phyloP scores from a whole-genome alignment of 2,329 filamentous ascomycete species.

The Sarocladium kiliense region DNA sequence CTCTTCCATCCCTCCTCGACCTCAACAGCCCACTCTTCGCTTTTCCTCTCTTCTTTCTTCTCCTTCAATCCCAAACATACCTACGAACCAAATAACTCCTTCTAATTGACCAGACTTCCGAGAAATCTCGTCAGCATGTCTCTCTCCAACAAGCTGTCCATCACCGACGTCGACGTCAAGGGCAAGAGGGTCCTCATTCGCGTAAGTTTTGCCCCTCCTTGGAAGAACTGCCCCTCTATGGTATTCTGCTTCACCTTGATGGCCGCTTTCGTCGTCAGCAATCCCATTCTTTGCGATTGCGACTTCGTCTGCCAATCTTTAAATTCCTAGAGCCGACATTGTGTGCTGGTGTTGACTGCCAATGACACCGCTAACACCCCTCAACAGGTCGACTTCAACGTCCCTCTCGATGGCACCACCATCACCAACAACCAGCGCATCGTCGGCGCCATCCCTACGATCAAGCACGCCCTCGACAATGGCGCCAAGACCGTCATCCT shows the following conservation, averaged over 20 bases:
- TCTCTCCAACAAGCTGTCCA: slow-evolving; percentile 96
- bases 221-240: slow-evolving; percentile 24
- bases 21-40: not conserved
- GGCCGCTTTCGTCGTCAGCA: not conserved
- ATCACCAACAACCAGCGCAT: slow-evolving; percentile 99
- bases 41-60: not conserved
- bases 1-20: not conserved
- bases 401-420: slow-evolving; percentile 86
- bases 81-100: not conserved
- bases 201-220: slow-evolving; percentile 49
- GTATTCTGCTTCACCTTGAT: slow-evolving; percentile 8
- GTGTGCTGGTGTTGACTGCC: not conserved
- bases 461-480: slow-evolving; percentile 88
- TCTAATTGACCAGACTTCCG: not conserved
- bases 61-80: not conserved
- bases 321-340: no score
- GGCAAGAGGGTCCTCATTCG: slow-evolving; percentile 97
- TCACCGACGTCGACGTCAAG: slow-evolving; percentile 94
- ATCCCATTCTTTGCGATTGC: not conserved
- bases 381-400: slow-evolving; percentile 95
- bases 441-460: slow-evolving; percentile 88
- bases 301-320: not conserved
- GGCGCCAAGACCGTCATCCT: slow-evolving; percentile 89
- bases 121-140: slow-evolving; percentile 62
- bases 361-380: not conserved